Evolutionary conservation across 2,329 filamentous ascomycete genomes (phyloP).

Genomic region (Ilyonectria robusta): DNA sequence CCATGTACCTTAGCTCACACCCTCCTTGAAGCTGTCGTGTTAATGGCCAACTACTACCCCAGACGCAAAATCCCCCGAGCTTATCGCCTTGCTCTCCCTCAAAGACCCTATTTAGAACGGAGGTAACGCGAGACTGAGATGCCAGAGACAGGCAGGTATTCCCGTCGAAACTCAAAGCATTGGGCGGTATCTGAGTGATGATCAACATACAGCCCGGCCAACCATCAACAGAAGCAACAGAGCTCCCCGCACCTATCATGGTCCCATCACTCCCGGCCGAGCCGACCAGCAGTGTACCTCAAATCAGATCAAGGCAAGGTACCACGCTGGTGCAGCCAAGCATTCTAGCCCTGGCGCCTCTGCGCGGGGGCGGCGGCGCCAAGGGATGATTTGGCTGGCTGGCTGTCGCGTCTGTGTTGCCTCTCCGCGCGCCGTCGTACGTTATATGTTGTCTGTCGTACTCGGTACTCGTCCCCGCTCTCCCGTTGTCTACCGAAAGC

Average conservation of each 20-base stretch:
- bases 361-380: conserved; percentile 12
- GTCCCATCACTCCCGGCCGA: conserved; percentile 5
- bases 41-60: neutral
- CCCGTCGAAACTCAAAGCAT: no score
- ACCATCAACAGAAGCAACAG: neutral
- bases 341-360: conserved; percentile 7
- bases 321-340: neutral
- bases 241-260: neutral
- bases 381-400: conserved; percentile 7
- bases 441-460: conserved; percentile 4
- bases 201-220: neutral
- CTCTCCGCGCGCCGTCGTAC: conserved; percentile 10
- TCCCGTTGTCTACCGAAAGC: neutral
- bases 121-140: neutral
- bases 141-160: neutral
- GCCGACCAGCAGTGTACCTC: conserved; percentile 9
- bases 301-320: conserved; percentile 1
- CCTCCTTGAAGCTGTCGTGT: neutral
- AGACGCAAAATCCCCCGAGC: neutral
- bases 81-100: neutral
- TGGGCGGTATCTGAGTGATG: neutral
- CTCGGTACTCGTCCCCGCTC: conserved; percentile 6
- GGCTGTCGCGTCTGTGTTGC: conserved; percentile 3
- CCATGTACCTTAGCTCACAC: neutral
- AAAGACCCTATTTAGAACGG: neutral